A percentile compares a stretch with the other conserved stretches of the same genome.
phyloP scores from a whole-genome alignment of 257 asterid genomes.

The Schizonepeta tenuifolia region DNA sequence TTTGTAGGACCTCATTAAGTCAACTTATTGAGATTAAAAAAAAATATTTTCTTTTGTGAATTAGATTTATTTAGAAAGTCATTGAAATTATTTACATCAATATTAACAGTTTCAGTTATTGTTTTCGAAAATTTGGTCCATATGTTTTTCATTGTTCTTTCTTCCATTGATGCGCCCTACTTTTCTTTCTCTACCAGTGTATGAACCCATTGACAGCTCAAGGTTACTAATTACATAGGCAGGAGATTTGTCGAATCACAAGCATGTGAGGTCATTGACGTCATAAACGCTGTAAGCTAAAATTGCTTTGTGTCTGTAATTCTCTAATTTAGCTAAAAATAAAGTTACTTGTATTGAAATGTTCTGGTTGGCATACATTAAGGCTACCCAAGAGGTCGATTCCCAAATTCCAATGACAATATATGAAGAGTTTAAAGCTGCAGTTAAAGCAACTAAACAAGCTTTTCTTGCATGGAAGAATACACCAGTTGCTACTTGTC shows the following conservation, averaged over 20 bases:
- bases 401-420: constrained; percentile 53
- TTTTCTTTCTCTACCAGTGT: constrained; percentile 21
- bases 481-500: constrained; percentile 46
- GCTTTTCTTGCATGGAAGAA: constrained; percentile 50
- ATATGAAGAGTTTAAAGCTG: constrained; percentile 49
- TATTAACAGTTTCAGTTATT: neutral
- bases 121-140: neutral
- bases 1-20: neutral
- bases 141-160: neutral
- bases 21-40: neutral
- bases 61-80: neutral
- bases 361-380: neutral
- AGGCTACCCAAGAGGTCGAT: constrained; percentile 57
- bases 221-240: constrained; percentile 47
- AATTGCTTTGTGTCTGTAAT: neutral
- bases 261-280: constrained; percentile 40
- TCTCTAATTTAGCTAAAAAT: constrained; percentile 1
- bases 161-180: neutral
- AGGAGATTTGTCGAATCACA: constrained; percentile 48
- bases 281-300: constrained; percentile 50
- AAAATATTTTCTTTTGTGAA: too few species aligned
- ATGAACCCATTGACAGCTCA: constrained; percentile 22
- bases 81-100: too few species aligned
- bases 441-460: constrained; percentile 49
- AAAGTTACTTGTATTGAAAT: constrained; percentile 8